Conservation (phyloP, 768 basidiomycete genomes). For the Kwoniella pini region DNA sequence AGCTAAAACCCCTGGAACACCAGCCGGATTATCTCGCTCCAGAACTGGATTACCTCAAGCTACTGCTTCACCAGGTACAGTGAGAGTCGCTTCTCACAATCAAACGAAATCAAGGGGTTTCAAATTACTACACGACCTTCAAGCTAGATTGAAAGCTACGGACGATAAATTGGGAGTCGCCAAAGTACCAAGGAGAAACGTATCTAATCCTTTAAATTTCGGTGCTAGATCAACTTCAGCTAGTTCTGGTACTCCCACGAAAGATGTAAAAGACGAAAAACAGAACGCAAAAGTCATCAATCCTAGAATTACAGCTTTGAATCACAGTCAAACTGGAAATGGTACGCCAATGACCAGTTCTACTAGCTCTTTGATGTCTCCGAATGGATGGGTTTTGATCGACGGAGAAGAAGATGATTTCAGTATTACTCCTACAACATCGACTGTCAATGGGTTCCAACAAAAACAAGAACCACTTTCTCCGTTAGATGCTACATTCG, state of each 20-base stretch:
- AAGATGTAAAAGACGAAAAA: not conserved
- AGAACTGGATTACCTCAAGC: slow-evolving; percentile 11
- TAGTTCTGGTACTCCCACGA: not conserved
- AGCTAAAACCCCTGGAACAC: slow-evolving; percentile 21
- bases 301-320: slow-evolving; percentile 21
- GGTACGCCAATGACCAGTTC: slow-evolving; percentile 16
- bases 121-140: slow-evolving; percentile 40
- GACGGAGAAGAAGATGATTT: slow-evolving; percentile 22
- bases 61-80: slow-evolving; percentile 22
- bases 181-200: slow-evolving; percentile 35
- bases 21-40: slow-evolving; percentile 21
- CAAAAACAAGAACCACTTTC: slow-evolving; percentile 29
- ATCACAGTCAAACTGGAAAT: slow-evolving; percentile 4
- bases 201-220: slow-evolving; percentile 28
- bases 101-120: slow-evolving; percentile 37
- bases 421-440: slow-evolving; percentile 17
- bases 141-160: slow-evolving; percentile 43
- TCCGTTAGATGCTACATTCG: slow-evolving; percentile 25
- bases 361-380: slow-evolving; percentile 23
- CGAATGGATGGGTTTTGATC: slow-evolving; percentile 45
- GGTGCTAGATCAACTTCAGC: slow-evolving; percentile 9
- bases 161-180: slow-evolving; percentile 42
- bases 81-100: slow-evolving; percentile 10
- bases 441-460: not conserved
- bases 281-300: slow-evolving; percentile 16